Evolutionary conservation across 73 alveolate species (phyloP).

Genomic region (Tetrahymena thermophila): DNA sequence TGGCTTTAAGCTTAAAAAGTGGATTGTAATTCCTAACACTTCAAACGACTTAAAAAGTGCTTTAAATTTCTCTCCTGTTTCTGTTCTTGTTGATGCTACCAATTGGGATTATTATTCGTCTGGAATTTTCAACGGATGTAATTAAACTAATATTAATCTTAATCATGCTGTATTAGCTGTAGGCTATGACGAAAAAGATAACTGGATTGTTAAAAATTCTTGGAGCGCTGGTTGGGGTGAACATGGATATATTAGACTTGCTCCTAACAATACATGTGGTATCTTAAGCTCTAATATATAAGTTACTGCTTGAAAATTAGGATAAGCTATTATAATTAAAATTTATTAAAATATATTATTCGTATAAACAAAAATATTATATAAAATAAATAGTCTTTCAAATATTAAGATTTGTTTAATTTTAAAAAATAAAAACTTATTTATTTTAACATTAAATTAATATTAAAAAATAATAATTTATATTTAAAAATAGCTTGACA

Average conservation of each 20-base stretch:
- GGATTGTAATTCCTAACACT: neutral
- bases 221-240: neutral
- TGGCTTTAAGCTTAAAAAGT: neutral
- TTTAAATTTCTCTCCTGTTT: neutral
- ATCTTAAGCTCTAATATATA: neutral
- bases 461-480: no score
- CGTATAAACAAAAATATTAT: neutral
- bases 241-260: neutral
- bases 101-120: neutral
- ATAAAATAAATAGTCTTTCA: no score
- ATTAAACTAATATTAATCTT: neutral
- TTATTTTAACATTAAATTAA: no score
- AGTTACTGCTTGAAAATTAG: neutral
- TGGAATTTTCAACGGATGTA: neutral
- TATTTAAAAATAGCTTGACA: no score
- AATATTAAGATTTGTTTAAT: no score
- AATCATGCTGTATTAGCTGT: neutral
- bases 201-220: neutral
- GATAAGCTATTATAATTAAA: no score
- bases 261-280: neutral
- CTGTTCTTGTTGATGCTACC: neutral
- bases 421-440: no score
- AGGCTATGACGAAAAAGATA: neutral
- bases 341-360: no score
- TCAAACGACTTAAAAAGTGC: neutral